Conservation (phyloP, 208 protist species). For the Herpetomonas samuelpessoai region DNA sequence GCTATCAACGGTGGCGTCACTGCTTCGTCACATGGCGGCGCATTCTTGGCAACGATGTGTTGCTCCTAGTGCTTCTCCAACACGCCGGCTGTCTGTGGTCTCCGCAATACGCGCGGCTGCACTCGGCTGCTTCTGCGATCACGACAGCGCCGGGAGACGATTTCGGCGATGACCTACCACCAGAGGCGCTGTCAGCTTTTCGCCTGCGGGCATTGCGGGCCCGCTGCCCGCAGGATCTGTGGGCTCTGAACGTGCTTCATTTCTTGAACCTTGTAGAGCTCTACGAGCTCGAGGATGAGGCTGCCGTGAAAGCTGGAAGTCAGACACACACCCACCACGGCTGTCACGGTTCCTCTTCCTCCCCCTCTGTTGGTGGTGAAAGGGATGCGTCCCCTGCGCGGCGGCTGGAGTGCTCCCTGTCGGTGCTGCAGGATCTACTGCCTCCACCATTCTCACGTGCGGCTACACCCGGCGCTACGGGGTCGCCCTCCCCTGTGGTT, state of each 20-base stretch:
- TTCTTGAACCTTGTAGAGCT: constrained; percentile 50
- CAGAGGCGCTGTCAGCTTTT: background rate
- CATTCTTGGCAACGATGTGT: constrained; percentile 57
- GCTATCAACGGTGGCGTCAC: constrained; percentile 45
- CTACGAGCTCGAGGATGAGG: constrained; percentile 8
- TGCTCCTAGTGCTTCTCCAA: constrained; percentile 66
- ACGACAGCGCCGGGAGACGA: background rate
- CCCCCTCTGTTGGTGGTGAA: no score
- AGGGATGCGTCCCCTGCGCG: no score
- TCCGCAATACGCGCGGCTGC: constrained; percentile 40
- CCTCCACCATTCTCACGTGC: background rate
- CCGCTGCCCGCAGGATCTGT: constrained; percentile 24
- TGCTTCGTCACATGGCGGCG: constrained; percentile 57
- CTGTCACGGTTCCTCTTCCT: no score
- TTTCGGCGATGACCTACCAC: background rate
- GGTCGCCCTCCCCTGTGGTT: no score
- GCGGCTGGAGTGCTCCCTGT: background rate
- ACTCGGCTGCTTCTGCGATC: constrained; percentile 2
- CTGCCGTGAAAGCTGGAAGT: background rate
- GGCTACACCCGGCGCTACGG: background rate
- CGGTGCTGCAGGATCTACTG: background rate
- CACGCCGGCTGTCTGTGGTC: constrained; percentile 66
- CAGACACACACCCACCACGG: no score
- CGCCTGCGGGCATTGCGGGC: constrained; percentile 1
- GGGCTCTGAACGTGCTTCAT: constrained; percentile 40